Evolutionary conservation across 768 basidiomycete genomes (phyloP).

Genomic region (Pleurotus salmoneostramineus): DNA sequence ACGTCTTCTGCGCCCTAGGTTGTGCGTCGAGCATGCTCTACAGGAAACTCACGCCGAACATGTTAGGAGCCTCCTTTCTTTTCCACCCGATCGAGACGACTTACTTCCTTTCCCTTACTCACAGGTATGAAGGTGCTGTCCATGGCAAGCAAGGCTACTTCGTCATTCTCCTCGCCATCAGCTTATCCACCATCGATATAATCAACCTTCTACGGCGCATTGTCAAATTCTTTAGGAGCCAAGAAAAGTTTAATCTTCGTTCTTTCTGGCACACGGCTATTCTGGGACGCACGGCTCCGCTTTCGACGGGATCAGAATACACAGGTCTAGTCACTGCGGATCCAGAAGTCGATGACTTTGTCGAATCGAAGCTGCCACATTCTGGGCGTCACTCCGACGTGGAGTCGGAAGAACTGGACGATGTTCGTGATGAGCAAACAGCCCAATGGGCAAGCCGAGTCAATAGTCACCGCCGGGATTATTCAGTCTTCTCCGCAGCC

Average conservation of each 20-base stretch:
- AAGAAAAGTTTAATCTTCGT: slow-evolving; percentile 40
- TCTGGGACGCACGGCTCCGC: slow-evolving; percentile 35
- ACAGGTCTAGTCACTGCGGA: slow-evolving; percentile 53
- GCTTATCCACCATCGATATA: slow-evolving; percentile 47
- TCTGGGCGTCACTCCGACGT: background rate
- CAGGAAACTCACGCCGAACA: slow-evolving; percentile 74
- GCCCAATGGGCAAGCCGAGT: slow-evolving; percentile 33
- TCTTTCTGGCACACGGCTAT: slow-evolving; percentile 57
- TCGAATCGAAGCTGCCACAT: slow-evolving; percentile 36
- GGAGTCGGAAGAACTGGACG: slow-evolving; percentile 11
- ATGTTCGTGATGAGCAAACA: slow-evolving; percentile 32
- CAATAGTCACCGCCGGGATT: slow-evolving; percentile 36
- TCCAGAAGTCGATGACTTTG: slow-evolving; percentile 40
- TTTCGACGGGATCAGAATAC: slow-evolving; percentile 44
- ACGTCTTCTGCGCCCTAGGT: slow-evolving; percentile 56
- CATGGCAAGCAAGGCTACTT: slow-evolving; percentile 66
- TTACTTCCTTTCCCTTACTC: slow-evolving; percentile 11
- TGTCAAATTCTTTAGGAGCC: slow-evolving; percentile 38
- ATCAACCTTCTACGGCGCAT: slow-evolving; percentile 46
- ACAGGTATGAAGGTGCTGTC: slow-evolving; percentile 63
- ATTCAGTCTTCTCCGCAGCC: slow-evolving; percentile 33
- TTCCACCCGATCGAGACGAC: background rate
- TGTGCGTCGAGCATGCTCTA: slow-evolving; percentile 69
- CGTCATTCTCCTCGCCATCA: slow-evolving; percentile 31
- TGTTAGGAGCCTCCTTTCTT: slow-evolving; percentile 42